A percentile compares a stretch with the other conserved stretches of the same genome.
Conservation (phyloP, 345 rosid species). For the Hypericum androsaemum region DNA sequence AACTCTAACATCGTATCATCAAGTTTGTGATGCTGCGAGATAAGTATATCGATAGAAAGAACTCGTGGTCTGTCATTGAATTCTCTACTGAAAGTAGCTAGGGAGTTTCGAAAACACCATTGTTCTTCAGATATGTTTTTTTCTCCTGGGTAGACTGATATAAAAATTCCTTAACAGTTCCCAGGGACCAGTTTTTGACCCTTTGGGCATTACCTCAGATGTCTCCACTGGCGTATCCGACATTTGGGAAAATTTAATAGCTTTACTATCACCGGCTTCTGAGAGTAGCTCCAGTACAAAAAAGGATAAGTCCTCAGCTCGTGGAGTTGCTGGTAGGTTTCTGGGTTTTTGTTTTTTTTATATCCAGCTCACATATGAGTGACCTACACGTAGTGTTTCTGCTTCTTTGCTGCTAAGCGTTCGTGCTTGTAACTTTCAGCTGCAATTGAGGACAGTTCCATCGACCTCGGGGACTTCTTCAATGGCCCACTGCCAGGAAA, state of each 20-base stretch:
- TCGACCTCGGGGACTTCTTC: constrained; percentile 95
- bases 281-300: constrained; percentile 56
- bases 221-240: constrained; percentile 33
- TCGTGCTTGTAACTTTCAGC: constrained; percentile 42
- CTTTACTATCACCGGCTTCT: constrained; percentile 41
- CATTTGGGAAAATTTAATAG: constrained; percentile 48
- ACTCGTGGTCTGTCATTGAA: too few relatives aligned
- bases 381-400: neutral
- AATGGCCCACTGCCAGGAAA: constrained; percentile 90
- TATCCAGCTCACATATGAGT: constrained; percentile 1
- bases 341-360: constrained; percentile 6
- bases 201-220: constrained; percentile 61
- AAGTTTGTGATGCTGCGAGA: too few relatives aligned
- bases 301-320: constrained; percentile 52
- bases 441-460: constrained; percentile 96
- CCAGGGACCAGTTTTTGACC: constrained; percentile 58
- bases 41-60: too few relatives aligned
- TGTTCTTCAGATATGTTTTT: neutral
- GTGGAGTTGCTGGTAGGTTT: constrained; percentile 73
- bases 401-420: constrained; percentile 14
- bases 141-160: constrained; percentile 22
- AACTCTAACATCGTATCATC: too few relatives aligned
- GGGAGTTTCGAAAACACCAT: too few relatives aligned
- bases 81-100: too few relatives aligned
- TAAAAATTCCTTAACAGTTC: constrained; percentile 34